phyloP scores from a whole-genome alignment of 805 yeast genomes.

The Tetrapisispora arboricola region DNA sequence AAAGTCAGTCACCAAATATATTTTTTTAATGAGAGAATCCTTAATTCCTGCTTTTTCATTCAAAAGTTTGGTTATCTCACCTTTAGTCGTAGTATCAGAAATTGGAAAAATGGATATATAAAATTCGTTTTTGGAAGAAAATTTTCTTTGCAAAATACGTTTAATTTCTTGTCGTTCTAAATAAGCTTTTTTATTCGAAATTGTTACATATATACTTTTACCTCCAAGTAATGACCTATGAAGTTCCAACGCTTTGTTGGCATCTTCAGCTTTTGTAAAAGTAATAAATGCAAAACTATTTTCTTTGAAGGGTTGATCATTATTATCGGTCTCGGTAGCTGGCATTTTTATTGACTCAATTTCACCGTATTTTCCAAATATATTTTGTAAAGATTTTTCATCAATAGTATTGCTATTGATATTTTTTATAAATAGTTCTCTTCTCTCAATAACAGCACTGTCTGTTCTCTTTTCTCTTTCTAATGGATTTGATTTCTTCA shows the following conservation, averaged over 20 bases:
- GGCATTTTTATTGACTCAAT: slow-evolving; percentile 38
- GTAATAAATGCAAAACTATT: slow-evolving; percentile 62
- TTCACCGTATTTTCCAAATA: slow-evolving; percentile 42
- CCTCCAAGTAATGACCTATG: slow-evolving; percentile 36
- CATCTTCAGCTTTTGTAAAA: slow-evolving; percentile 35
- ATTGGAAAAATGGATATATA: slow-evolving; percentile 23
- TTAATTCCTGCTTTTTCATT: slow-evolving; percentile 6
- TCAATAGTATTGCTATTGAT: slow-evolving; percentile 38
- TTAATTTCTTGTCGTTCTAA: slow-evolving; percentile 27
- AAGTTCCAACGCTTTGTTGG: slow-evolving; percentile 36
- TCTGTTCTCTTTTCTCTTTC: slow-evolving; percentile 34
- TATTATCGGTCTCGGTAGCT: slow-evolving; percentile 12
- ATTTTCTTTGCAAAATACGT: slow-evolving; percentile 18
- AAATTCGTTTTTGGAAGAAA: slow-evolving; percentile 6
- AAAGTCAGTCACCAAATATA: slow-evolving; percentile 38
- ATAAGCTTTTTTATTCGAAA: slow-evolving; percentile 35
- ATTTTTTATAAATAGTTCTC: slow-evolving; percentile 48
- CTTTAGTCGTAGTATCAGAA: slow-evolving; percentile 19
- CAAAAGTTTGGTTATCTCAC: slow-evolving; percentile 11
- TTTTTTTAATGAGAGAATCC: slow-evolving; percentile 26
- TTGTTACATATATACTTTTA: slow-evolving; percentile 38
- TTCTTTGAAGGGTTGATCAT: slow-evolving; percentile 33
- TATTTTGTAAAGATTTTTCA: slow-evolving; percentile 29
- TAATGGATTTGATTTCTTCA: slow-evolving; percentile 53
- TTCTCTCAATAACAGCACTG: slow-evolving; percentile 37